Conservation (phyloP, 441 rosid species). For the Theobroma grandiflorum region DNA sequence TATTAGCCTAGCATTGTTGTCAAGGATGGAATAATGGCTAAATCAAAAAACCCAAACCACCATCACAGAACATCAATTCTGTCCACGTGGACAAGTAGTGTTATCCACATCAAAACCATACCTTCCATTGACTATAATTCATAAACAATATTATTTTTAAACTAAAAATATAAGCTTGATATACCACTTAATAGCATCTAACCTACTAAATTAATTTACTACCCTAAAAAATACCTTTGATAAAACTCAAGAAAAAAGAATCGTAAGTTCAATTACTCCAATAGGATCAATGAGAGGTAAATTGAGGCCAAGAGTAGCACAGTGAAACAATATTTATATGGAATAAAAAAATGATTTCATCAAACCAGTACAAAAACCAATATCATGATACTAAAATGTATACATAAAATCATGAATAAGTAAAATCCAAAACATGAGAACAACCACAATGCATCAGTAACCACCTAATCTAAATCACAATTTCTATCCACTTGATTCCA, state of each 20-base stretch:
- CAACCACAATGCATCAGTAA: background rate
- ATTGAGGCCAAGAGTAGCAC: background rate
- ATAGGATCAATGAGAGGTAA: background rate
- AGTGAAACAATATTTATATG: background rate
- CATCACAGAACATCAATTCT: background rate
- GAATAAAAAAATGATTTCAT: background rate
- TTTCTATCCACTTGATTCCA: background rate
- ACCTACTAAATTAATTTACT: background rate
- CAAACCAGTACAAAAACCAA: background rate
- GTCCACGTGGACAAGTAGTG: background rate
- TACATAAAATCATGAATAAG: background rate
- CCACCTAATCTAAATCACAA: background rate
- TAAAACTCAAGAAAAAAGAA: background rate
- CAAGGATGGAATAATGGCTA: background rate
- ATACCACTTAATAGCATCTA: background rate
- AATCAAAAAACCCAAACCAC: background rate
- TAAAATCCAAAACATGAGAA: background rate
- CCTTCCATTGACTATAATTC: background rate
- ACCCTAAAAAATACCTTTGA: background rate
- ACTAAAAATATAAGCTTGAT: background rate
- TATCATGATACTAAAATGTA: too few species aligned
- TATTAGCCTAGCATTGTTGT: background rate
- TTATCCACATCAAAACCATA: background rate
- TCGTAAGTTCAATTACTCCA: background rate
- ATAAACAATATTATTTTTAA: background rate